Conservation (phyloP, 2,329 filamentous ascomycete species). For the Trematosphaeria pertusa region DNA sequence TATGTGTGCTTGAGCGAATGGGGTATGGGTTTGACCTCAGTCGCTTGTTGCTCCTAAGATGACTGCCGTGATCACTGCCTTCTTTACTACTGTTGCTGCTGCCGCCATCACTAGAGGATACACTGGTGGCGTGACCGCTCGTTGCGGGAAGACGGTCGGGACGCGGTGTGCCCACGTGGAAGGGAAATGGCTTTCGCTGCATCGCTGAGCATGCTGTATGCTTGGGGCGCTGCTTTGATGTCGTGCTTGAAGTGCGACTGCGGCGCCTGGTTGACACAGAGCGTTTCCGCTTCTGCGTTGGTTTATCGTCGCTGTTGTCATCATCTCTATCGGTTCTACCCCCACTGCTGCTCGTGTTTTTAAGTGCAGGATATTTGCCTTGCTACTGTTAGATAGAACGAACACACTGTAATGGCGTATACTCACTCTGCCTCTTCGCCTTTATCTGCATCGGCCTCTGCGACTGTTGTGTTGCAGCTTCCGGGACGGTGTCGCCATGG, state of each 20-base stretch:
- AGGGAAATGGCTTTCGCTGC: slow-evolving; percentile 7
- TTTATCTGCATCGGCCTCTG: slow-evolving; percentile 4
- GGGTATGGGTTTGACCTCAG: background rate
- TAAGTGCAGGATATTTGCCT: slow-evolving; percentile 4
- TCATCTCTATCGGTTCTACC: slow-evolving; percentile 7
- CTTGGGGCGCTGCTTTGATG: slow-evolving; percentile 8
- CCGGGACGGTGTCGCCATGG: slow-evolving; percentile 2
- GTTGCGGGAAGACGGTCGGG: slow-evolving; percentile 9
- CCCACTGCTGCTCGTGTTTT: slow-evolving; percentile 15
- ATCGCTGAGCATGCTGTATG: slow-evolving; percentile 3
- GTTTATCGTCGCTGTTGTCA: slow-evolving; percentile 2
- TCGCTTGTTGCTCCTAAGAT: slow-evolving; percentile 7
- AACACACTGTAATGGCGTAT: slow-evolving; percentile 7
- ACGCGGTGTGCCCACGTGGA: slow-evolving; percentile 2
- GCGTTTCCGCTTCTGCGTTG: slow-evolving; percentile 9
- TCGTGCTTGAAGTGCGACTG: slow-evolving; percentile 8
- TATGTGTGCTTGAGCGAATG: too few species aligned
- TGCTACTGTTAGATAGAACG: slow-evolving; percentile 9
- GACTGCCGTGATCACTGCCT: slow-evolving; percentile 4
- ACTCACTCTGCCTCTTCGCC: slow-evolving; percentile 9
- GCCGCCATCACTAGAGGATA: slow-evolving; percentile 3
- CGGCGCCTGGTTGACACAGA: too few species aligned
- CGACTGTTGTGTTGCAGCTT: slow-evolving; percentile 9
- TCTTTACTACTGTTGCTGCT: slow-evolving; percentile 8
- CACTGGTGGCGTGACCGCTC: slow-evolving; percentile 3